These are phyloP conservation scores for Teratosphaeria destructans DNA, from an alignment of 2,329 filamentous ascomycete species.

Conservation along the genomic window DNA sequence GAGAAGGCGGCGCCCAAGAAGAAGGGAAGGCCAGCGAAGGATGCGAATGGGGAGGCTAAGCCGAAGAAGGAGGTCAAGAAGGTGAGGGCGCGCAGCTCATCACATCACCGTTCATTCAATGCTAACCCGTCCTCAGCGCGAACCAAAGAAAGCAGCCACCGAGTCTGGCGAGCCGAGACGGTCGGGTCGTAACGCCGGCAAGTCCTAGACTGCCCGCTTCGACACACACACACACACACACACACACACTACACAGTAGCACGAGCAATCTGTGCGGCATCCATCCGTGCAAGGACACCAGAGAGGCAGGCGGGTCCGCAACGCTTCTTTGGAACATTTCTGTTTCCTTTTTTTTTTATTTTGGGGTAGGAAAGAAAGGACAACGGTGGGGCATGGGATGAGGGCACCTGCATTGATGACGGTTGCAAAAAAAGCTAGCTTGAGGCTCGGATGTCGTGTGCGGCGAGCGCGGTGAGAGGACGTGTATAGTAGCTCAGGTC, in stretches of 20 bases:
- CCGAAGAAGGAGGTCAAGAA: slow-evolving; percentile 32
- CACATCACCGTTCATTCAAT: background rate
- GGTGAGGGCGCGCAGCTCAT: background rate
- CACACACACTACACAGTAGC: background rate
- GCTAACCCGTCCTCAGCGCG: slow-evolving; percentile 15
- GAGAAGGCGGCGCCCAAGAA: slow-evolving; percentile 29
- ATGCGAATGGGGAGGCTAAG: slow-evolving; percentile 18
- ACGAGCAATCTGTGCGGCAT: background rate
- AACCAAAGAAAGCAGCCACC: slow-evolving; percentile 40
- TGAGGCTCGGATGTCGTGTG: no score
- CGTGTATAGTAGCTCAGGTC: background rate
- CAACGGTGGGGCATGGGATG: background rate
- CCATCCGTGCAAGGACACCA: background rate
- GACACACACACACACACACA: background rate
- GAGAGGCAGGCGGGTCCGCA: background rate
- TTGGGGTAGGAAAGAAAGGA: background rate
- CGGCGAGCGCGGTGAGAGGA: background rate
- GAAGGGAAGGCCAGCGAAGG: slow-evolving; percentile 34
- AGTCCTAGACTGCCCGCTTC: slow-evolving; percentile 5
- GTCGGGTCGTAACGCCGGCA: slow-evolving; percentile 30
- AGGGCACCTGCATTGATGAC: background rate
- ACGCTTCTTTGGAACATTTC: background rate
- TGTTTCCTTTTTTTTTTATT: background rate
- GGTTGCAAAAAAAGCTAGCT: no score
- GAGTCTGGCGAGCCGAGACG: slow-evolving; percentile 38